A percentile compares a stretch with the other conserved stretches of the same genome.
Conservation (phyloP, 805 yeast genomes). For the Ogataea nonfermentans region DNA sequence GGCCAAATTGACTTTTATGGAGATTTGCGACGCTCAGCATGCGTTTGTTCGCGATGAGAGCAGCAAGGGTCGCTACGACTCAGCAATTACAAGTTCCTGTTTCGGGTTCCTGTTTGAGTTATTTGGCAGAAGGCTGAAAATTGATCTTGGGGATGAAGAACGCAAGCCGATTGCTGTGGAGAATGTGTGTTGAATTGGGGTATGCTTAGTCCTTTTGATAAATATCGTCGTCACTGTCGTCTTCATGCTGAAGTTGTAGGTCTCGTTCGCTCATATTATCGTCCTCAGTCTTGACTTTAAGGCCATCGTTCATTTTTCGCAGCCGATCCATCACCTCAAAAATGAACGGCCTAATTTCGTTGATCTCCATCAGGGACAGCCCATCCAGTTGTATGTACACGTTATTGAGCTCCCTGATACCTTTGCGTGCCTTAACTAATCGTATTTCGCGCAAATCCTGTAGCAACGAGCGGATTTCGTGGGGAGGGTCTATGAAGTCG, state of each 20-base stretch:
- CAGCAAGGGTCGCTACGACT: constrained; percentile 78
- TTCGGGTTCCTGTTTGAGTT: constrained; percentile 66
- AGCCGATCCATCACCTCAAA: constrained; percentile 78
- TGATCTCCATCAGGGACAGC: constrained; percentile 78
- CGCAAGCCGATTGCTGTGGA: constrained; percentile 51
- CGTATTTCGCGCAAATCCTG: constrained; percentile 87
- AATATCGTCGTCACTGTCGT: constrained; percentile 28
- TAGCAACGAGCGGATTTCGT: constrained; percentile 63
- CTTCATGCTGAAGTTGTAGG: constrained; percentile 4
- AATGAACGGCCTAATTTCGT: constrained; percentile 83
- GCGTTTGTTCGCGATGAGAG: constrained; percentile 79
- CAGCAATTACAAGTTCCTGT: constrained; percentile 70
- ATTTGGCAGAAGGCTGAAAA: constrained; percentile 64
- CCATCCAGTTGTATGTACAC: constrained; percentile 82
- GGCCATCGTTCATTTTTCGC: constrained; percentile 48
- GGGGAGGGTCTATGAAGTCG: constrained; percentile 72
- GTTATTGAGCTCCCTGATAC: constrained; percentile 75
- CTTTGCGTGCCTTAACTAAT: constrained; percentile 75
- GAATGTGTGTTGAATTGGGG: constrained; percentile 55
- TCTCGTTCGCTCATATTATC: constrained; percentile 8
- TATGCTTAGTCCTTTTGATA: constrained; percentile 14
- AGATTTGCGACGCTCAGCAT: constrained; percentile 76
- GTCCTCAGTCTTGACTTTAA: constrained; percentile 13
- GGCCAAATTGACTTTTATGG: constrained; percentile 69
- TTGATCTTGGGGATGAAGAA: constrained; percentile 64